Percentiles rank a stretch among this genome's conserved stretches.
These are phyloP conservation scores for Penicillium psychrosexuale DNA, from an alignment of 2,329 filamentous ascomycete species.

Conservation along the genomic window DNA sequence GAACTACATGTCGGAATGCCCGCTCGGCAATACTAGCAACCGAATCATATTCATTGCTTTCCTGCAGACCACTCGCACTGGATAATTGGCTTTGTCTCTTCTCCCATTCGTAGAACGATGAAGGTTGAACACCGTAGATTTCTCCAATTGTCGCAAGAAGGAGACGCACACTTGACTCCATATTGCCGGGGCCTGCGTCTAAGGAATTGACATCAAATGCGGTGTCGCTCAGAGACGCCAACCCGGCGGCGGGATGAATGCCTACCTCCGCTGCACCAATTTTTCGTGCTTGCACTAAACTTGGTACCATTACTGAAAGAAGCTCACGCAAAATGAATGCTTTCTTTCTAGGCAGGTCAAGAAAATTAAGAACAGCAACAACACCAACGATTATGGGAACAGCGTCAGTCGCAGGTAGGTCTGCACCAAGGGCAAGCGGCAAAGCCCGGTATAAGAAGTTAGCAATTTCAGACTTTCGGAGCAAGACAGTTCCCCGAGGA, in stretches of 20 bases:
- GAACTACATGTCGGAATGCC: constrained; percentile 44
- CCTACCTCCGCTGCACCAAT: constrained; percentile 93
- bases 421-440: constrained; percentile 58
- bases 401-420: constrained; percentile 70
- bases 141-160: constrained; percentile 40
- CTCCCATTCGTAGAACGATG: constrained; percentile 35
- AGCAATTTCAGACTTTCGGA: constrained; percentile 61
- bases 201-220: constrained; percentile 45
- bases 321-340: constrained; percentile 85
- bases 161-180: constrained; percentile 41
- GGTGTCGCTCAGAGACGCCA: constrained; percentile 66
- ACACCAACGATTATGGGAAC: constrained; percentile 81
- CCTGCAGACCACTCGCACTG: constrained; percentile 14
- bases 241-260: constrained; percentile 85
- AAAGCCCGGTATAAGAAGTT: constrained; percentile 66
- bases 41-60: constrained; percentile 33
- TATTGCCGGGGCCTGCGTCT: constrained; percentile 41
- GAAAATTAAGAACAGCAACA: constrained; percentile 72
- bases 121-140: constrained; percentile 42
- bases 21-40: constrained; percentile 42
- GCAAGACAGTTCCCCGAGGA: constrained; percentile 42
- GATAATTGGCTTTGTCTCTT: constrained; percentile 26
- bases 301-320: constrained; percentile 75
- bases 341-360: constrained; percentile 85
- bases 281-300: constrained; percentile 85